A percentile compares a stretch with the other conserved stretches of the same genome.
These are phyloP conservation scores for Lablab purpureus DNA, from an alignment of 306 rosid species.

Conservation along the genomic window DNA sequence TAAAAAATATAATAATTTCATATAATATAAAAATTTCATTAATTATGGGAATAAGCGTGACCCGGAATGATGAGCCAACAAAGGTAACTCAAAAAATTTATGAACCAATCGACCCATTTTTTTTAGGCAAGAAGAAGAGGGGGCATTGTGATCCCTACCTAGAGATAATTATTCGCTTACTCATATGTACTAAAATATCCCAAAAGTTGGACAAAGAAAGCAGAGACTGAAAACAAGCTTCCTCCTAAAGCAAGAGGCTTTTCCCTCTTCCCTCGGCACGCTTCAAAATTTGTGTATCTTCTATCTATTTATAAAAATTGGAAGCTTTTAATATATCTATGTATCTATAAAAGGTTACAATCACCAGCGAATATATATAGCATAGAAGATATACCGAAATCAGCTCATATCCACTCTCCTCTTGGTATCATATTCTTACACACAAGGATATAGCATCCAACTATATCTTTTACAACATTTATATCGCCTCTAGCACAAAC, in stretches of 20 bases:
- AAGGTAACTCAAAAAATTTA: too few species aligned
- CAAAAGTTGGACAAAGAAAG: slow-evolving; percentile 12
- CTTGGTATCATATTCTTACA: not conserved
- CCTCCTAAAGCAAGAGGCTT: not conserved
- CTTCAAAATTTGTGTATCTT: not conserved
- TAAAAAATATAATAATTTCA: too few species aligned
- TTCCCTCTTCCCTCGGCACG: not conserved
- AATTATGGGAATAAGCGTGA: too few species aligned
- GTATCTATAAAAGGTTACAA: not conserved
- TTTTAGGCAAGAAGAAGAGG: too few species aligned
- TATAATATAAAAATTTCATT: too few species aligned
- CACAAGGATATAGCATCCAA: not conserved
- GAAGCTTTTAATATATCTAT: not conserved
- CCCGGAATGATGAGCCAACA: too few species aligned
- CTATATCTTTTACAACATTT: not conserved
- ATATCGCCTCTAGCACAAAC: not conserved
- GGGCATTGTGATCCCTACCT: too few species aligned
- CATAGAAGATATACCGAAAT: not conserved
- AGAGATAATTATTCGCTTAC: too few species aligned
- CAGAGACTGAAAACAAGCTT: not conserved
- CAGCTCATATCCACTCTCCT: slow-evolving; percentile 1
- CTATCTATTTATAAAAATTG: not conserved
- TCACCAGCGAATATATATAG: slow-evolving; percentile 5
- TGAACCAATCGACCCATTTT: too few species aligned
- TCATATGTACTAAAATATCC: not conserved